Evolutionary conservation across 352 stramenopile genomes (phyloP).

Genomic region (Globisporangium spiculum): DNA sequence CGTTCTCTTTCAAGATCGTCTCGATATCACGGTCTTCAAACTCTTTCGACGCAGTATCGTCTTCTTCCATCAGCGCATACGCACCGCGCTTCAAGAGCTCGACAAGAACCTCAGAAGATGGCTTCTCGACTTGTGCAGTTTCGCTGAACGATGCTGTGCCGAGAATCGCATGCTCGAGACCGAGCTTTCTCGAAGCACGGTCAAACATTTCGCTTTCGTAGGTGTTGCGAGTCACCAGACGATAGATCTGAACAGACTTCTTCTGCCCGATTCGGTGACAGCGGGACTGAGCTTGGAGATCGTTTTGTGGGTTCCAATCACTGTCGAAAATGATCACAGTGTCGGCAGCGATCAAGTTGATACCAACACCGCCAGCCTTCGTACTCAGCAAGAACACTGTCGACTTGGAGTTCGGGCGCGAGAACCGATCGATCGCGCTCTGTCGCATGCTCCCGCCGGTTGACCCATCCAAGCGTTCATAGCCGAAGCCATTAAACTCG

Average conservation of each 20-base stretch:
- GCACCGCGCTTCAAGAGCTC: slow-evolving; percentile 96
- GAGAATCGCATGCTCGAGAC: slow-evolving; percentile 98
- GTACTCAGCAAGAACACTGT: slow-evolving; percentile 99
- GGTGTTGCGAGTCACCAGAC: slow-evolving; percentile 97
- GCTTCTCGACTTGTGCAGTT: slow-evolving; percentile 82
- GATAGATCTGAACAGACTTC: slow-evolving; percentile 97
- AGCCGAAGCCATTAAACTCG: slow-evolving; percentile 85
- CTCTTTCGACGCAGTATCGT: slow-evolving; percentile 92
- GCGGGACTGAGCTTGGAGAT: slow-evolving; percentile 85
- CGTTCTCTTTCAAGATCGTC: slow-evolving; percentile 89
- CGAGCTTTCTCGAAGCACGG: slow-evolving; percentile 96
- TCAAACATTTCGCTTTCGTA: slow-evolving; percentile 99
- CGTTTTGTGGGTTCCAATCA: slow-evolving; percentile 99
- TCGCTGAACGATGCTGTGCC: slow-evolving; percentile 92
- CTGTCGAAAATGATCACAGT: slow-evolving; percentile 99
- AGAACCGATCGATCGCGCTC: slow-evolving; percentile 97
- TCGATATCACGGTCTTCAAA: slow-evolving; percentile 98
- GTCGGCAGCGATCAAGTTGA: slow-evolving; percentile 98
- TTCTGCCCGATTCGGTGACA: slow-evolving; percentile 99
- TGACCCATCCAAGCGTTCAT: slow-evolving; percentile 89
- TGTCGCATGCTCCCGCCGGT: slow-evolving; percentile 88
- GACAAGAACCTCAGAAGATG: slow-evolving; percentile 93
- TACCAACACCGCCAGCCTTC: slow-evolving; percentile 96
- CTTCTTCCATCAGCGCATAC: slow-evolving; percentile 98
- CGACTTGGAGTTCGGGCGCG: slow-evolving; percentile 91